phyloP scores from a whole-genome alignment of 495 filamentous ascomycete genomes.

The Monascus purpureus region DNA sequence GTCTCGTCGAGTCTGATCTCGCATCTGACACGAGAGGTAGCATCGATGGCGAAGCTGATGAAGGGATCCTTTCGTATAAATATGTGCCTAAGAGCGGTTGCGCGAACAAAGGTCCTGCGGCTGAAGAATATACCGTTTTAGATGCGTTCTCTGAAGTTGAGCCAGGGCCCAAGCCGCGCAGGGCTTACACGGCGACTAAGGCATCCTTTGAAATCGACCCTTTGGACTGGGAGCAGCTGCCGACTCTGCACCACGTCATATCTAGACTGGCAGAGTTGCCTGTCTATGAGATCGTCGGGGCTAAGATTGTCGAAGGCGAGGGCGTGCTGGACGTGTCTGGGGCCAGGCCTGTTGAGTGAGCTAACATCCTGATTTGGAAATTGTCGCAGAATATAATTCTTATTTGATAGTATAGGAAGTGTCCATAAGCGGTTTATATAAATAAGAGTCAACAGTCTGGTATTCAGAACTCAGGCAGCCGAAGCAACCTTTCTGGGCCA shows the following conservation, averaged over 20 bases:
- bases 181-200: conserved; percentile 12
- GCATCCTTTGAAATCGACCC: conserved; percentile 19
- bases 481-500: no score
- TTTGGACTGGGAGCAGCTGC: conserved; percentile 26
- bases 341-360: conserved; percentile 16
- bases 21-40: conserved; percentile 4
- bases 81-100: conserved; percentile 22
- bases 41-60: conserved; percentile 11
- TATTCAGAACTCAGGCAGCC: no score
- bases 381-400: no score
- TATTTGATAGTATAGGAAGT: no score
- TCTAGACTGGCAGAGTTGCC: conserved; percentile 31
- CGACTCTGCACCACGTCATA: conserved; percentile 36
- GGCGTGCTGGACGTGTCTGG: conserved; percentile 23
- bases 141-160: conserved; percentile 12
- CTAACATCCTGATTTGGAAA: no score
- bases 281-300: conserved; percentile 27
- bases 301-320: conserved; percentile 24
- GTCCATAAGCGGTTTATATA: no score
- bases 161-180: conserved; percentile 5
- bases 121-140: conserved; percentile 21
- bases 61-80: conserved; percentile 19
- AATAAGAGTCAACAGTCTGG: no score
- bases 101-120: conserved; percentile 13
- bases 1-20: conserved; percentile 10